Evolutionary conservation across 1,284 basidiomycete genomes (phyloP), one percentile per base, ranked within the genome.

Genomic region (Coniferiporia weirii): DNA sequence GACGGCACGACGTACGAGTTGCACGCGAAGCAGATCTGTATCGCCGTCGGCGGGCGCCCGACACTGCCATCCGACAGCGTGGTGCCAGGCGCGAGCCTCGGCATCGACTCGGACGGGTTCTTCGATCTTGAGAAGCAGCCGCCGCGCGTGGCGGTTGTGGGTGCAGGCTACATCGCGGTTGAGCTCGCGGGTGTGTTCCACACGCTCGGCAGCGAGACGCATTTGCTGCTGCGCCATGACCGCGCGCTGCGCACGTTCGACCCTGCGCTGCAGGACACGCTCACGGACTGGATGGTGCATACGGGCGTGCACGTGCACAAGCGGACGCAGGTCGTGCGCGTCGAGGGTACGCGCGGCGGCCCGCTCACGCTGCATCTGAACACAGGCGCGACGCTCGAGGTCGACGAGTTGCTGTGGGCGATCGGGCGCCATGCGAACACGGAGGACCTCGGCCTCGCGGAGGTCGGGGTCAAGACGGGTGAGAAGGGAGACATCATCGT

Each of bases 101-200:
- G 95, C 46, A 95, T 94, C 67, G 79, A 88, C 73, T 97, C 93
- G 19, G 97, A 99, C 72, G 95, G 94, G 9, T 99, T 99, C 80
- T 99, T 99, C 69, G 93, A 87, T 47, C 83, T 99, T 50, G 83
- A 85, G 66, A 81, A 90, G 62, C 93, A 97, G 73, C 96, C 96
- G 12, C 93, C 90, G 73, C 85, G 94, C 59, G 95, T 97, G 35
- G 95, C 89, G 1, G 90, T 99, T 61, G 87, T 98, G 44, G 96
- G 96, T 53, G 96, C 96, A 17, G 96, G 96, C 3, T 99, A 99
- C 75, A 99, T 99, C 67, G 93, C 94, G 20, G 92, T 98, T 64
- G 96, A 99, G 72, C 83, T 95, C 49, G 91, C 93, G 3, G 94
- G 94, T 27, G 84, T 97, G 60, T 84, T 97, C 73, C 85, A 95